A percentile compares a stretch with the other conserved stretches of the same genome.
These are phyloP conservation scores for Triticum aestivum DNA, from an alignment of 176 grass and related monocot species.

Conservation along the genomic window IWGSC_CS_RefSeq_v2.1 NC_057805.1:517011025-517011524, in stretches of 20 bases:
- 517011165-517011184: constrained; percentile 45
- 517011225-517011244: constrained; percentile 42
- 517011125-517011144: constrained; percentile 45
- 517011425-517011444: background rate
- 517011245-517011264: constrained; percentile 46
- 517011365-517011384: background rate
- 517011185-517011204: constrained; percentile 47
- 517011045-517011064: constrained; percentile 41
- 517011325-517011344: constrained; percentile 35
- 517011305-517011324: constrained; percentile 54
- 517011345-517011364: constrained; percentile 58
- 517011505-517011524: too few relatives aligned
- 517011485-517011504: background rate
- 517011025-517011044: constrained; percentile 38
- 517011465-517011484: background rate
- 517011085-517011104: constrained; percentile 44
- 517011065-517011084: constrained; percentile 45
- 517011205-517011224: constrained; percentile 55
- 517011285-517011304: constrained; percentile 47
- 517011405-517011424: background rate
- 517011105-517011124: constrained; percentile 45
- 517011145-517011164: constrained; percentile 60
- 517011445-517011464: background rate
- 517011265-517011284: constrained; percentile 49
- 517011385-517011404: too few relatives aligned